Conservation (phyloP, 805 yeast species). For the Candida arabinofermentans region DNA sequence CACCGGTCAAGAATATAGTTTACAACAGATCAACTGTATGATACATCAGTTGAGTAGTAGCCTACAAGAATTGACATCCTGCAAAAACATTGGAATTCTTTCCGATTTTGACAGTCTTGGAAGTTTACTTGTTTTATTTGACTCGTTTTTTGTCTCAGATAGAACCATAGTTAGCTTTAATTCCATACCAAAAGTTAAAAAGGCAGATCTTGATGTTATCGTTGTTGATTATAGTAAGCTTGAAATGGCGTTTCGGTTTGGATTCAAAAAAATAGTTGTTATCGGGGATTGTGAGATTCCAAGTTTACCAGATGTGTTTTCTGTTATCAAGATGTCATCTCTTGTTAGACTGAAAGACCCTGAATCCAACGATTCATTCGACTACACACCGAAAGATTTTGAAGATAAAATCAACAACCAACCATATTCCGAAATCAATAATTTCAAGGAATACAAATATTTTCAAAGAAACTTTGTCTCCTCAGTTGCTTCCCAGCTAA, state of each 20-base stretch:
- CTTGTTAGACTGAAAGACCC: constrained; percentile 9
- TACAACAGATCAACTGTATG: constrained; percentile 30
- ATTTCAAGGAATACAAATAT: constrained; percentile 23
- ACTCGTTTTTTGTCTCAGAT: constrained; percentile 34
- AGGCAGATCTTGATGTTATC: constrained; percentile 35
- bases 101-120: constrained; percentile 17
- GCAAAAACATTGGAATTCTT: constrained; percentile 19
- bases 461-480: constrained; percentile 35
- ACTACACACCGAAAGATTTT: constrained; percentile 20
- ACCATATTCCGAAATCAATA: constrained; percentile 24
- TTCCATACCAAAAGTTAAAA: constrained; percentile 37
- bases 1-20: constrained; percentile 21
- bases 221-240: constrained; percentile 15
- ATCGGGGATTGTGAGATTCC: constrained; percentile 17
- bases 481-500: constrained; percentile 30
- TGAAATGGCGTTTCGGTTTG: constrained; percentile 7
- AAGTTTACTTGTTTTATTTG: constrained; percentile 20
- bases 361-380: constrained; percentile 3
- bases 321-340: constrained; percentile 26
- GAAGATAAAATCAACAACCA: constrained; percentile 24
- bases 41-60: constrained; percentile 25
- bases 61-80: constrained; percentile 26
- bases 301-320: constrained; percentile 28
- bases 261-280: constrained; percentile 27
- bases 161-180: constrained; percentile 39